Percentiles rank a stretch among this genome's conserved stretches.
phyloP scores from a whole-genome alignment of 768 basidiomycete genomes.

The Phanerochaete sordida region DNA sequence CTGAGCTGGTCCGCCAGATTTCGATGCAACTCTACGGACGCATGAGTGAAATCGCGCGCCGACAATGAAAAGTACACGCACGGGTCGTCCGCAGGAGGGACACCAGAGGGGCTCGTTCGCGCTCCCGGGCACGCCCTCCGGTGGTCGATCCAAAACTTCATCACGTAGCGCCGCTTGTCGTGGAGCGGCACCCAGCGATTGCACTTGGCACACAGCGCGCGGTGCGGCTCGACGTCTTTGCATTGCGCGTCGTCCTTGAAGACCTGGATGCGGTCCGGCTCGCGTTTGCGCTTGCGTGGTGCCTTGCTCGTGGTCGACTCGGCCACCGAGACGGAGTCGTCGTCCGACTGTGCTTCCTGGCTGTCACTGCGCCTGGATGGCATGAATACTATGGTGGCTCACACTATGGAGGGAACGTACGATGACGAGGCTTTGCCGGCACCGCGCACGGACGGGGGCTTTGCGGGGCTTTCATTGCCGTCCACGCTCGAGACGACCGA shows the following conservation, averaged over 20 bases:
- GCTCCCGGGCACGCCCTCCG: conserved; percentile 37
- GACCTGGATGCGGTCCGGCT: conserved; percentile 60
- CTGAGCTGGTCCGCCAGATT: conserved; percentile 6
- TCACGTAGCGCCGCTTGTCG: conserved; percentile 49
- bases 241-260: conserved; percentile 62
- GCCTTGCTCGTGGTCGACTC: conserved; percentile 46
- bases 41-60: neutral
- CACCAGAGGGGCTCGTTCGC: neutral
- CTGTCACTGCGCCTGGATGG: conserved; percentile 13
- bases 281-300: conserved; percentile 48
- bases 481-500: conserved; percentile 19
- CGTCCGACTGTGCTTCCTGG: conserved; percentile 28
- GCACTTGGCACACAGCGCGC: conserved; percentile 58
- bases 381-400: neutral
- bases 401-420: neutral
- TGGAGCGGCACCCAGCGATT: conserved; percentile 54
- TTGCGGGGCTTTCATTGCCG: conserved; percentile 4
- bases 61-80: neutral
- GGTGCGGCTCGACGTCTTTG: conserved; percentile 50
- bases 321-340: conserved; percentile 50
- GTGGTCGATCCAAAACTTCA: conserved; percentile 62
- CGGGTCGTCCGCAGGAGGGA: neutral
- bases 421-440: neutral
- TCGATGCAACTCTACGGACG: neutral
- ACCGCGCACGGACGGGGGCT: neutral